Evolutionary conservation across 768 basidiomycete genomes (phyloP).

Genomic region (Mycena venus): DNA sequence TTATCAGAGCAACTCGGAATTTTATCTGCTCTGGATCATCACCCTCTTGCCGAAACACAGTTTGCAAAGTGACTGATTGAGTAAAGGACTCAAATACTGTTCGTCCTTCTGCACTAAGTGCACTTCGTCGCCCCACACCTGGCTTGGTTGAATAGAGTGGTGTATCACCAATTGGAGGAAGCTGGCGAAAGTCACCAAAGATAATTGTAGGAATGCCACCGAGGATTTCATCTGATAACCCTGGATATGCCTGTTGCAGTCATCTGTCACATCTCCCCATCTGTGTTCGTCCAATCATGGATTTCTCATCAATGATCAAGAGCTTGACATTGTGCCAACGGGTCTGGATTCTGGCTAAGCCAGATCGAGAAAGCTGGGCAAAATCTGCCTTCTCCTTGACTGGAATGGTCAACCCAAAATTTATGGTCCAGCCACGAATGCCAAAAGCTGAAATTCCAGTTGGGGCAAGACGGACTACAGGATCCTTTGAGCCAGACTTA

Average conservation of each 20-base stretch:
- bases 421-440: conserved; percentile 38
- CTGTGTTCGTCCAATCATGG: conserved; percentile 38
- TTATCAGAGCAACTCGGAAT: no score
- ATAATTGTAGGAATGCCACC: conserved; percentile 36
- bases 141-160: no score
- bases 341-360: conserved; percentile 28
- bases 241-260: conserved; percentile 26
- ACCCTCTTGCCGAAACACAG: no score
- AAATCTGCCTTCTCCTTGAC: conserved; percentile 21
- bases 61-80: no score
- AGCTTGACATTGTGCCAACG: conserved; percentile 34
- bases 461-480: conserved; percentile 38
- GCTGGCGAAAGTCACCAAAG: conserved; percentile 45
- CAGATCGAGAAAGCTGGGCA: conserved; percentile 6
- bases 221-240: conserved; percentile 19
- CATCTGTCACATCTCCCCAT: conserved; percentile 36
- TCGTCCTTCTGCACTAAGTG: no score
- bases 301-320: conserved; percentile 43
- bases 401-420: conserved; percentile 33
- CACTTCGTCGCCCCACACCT: no score
- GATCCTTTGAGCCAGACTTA: conserved; percentile 31
- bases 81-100: no score
- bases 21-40: no score
- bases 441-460: conserved; percentile 43
- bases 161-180: conserved; percentile 40